A percentile compares a stretch with the other conserved stretches of the same genome.
These are phyloP conservation scores for Alternaria sp. DNA, from an alignment of 2,329 filamentous ascomycete genomes.

Conservation along the genomic window DNA sequence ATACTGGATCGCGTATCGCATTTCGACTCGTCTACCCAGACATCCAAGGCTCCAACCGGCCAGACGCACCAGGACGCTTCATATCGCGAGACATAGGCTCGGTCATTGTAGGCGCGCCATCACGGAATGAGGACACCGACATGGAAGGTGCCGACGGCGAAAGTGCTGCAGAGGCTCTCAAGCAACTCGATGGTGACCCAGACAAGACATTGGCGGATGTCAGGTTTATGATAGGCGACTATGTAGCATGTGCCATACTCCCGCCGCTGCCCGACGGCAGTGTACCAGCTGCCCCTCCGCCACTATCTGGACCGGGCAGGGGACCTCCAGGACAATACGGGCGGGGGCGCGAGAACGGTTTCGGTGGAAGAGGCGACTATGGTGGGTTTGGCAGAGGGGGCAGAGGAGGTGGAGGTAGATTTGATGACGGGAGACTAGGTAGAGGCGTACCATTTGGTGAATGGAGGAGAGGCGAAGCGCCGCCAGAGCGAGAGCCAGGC, in stretches of 20 bases:
- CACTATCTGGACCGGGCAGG: constrained; percentile 47
- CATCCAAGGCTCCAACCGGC: constrained; percentile 58
- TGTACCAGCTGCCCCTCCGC: constrained; percentile 68
- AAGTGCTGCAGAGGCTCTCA: constrained; percentile 44
- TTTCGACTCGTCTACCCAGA: constrained; percentile 90
- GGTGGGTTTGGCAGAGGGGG: constrained; percentile 45
- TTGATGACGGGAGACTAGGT: constrained; percentile 50
- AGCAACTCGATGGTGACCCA: constrained; percentile 65
- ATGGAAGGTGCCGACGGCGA: constrained; percentile 21
- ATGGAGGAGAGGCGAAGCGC: constrained; percentile 71
- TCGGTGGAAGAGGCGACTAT: constrained; percentile 42
- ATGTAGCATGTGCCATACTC: constrained; percentile 81
- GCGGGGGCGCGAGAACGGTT: constrained; percentile 43
- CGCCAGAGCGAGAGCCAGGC: constrained; percentile 60
- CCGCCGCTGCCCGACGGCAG: constrained; percentile 77
- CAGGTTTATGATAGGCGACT: constrained; percentile 89
- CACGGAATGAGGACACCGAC: constrained; percentile 30
- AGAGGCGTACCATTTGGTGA: constrained; percentile 63
- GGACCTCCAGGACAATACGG: constrained; percentile 40
- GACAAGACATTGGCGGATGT: constrained; percentile 78
- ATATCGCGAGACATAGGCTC: constrained; percentile 83
- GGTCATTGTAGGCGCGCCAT: constrained; percentile 70
- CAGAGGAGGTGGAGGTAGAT: constrained; percentile 47
- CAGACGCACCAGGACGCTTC: constrained; percentile 67
- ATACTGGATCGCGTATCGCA: constrained; percentile 82